These are phyloP conservation scores for Gnaphalium uliginosum DNA, from an alignment of 129 eudicot genomes.

Conservation along the genomic window DNA sequence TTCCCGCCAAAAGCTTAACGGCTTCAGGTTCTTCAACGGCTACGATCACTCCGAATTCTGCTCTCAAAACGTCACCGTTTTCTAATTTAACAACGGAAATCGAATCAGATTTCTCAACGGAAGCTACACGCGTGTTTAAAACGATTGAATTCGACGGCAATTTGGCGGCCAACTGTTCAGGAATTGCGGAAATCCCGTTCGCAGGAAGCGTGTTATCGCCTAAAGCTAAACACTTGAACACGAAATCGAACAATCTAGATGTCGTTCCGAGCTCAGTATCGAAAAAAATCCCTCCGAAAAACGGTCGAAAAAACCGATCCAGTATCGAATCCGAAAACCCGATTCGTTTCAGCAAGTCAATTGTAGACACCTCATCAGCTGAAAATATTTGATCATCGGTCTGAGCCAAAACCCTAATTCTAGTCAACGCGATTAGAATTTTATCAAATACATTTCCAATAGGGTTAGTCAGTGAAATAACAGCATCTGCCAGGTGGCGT, in stretches of 20 bases:
- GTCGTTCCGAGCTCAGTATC: conserved; percentile 83
- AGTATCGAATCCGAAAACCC: conserved; percentile 73
- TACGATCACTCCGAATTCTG: conserved; percentile 74
- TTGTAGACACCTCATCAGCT: conserved; percentile 48
- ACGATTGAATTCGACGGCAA: conserved; percentile 54
- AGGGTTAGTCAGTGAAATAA: conserved; percentile 61
- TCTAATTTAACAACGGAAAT: conserved; percentile 38
- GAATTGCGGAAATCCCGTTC: conserved; percentile 83
- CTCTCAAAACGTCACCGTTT: conserved; percentile 54
- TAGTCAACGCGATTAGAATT: conserved; percentile 57
- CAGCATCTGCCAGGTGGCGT: conserved; percentile 71
- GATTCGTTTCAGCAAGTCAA: conserved; percentile 42
- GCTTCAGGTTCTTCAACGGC: conserved; percentile 90
- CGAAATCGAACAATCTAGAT: conserved; percentile 76
- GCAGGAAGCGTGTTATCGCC: conserved; percentile 93
- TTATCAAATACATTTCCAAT: conserved; percentile 72
- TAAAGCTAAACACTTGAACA: conserved; percentile 80
- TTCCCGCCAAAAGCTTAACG: conserved; percentile 66
- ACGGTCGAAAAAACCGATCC: conserved; percentile 82
- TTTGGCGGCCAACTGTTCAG: conserved; percentile 72
- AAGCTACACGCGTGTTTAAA: conserved; percentile 56
- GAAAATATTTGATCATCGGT: conserved; percentile 65
- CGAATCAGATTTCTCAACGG: conserved; percentile 43
- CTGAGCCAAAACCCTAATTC: conserved; percentile 61
- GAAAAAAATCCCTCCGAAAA: conserved; percentile 92